Percentiles rank a stretch among this genome's conserved stretches.
These are phyloP conservation scores for Pythium plurisporium DNA, from an alignment of 352 stramenopile genomes.

Conservation along the genomic window DNA sequence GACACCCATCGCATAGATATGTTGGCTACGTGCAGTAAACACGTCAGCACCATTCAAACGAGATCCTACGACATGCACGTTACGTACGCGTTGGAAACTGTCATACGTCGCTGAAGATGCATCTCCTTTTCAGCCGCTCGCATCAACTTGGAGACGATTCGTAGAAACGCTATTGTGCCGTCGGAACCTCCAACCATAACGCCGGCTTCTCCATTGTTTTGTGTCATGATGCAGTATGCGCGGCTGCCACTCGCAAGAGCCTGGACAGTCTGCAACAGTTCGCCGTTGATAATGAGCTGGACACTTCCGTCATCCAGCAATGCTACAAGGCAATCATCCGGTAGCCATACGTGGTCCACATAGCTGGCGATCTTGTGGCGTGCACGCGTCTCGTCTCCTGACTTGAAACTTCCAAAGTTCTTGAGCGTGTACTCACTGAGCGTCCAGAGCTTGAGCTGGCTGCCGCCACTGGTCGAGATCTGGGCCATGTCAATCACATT, in stretches of 20 bases:
- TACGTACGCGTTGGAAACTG: constrained; percentile 39
- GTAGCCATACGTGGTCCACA: constrained; percentile 68
- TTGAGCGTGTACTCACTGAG: constrained; percentile 71
- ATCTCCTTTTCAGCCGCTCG: constrained; percentile 59
- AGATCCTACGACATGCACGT: no score
- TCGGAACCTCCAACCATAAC: constrained; percentile 56
- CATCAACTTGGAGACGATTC: constrained; percentile 50
- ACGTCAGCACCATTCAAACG: no score
- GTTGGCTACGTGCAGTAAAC: constrained; percentile 41
- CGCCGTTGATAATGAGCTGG: constrained; percentile 69
- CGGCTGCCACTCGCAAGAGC: background rate
- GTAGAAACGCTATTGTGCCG: constrained; percentile 56
- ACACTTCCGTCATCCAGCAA: constrained; percentile 70
- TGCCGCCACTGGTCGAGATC: constrained; percentile 64
- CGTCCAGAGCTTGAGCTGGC: constrained; percentile 70
- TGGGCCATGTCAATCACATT: constrained; percentile 78
- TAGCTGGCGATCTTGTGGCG: constrained; percentile 43
- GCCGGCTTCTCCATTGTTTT: constrained; percentile 58
- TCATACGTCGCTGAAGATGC: constrained; percentile 60
- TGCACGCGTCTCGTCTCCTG: constrained; percentile 53
- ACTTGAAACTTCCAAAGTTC: constrained; percentile 70
- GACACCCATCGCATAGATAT: constrained; percentile 38
- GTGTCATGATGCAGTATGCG: constrained; percentile 23
- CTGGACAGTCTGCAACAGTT: constrained; percentile 64
- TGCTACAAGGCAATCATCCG: constrained; percentile 56